These are phyloP conservation scores for Setaria viridis DNA, from an alignment of 202 grass and related monocot genomes.

Conservation along the genomic window DNA sequence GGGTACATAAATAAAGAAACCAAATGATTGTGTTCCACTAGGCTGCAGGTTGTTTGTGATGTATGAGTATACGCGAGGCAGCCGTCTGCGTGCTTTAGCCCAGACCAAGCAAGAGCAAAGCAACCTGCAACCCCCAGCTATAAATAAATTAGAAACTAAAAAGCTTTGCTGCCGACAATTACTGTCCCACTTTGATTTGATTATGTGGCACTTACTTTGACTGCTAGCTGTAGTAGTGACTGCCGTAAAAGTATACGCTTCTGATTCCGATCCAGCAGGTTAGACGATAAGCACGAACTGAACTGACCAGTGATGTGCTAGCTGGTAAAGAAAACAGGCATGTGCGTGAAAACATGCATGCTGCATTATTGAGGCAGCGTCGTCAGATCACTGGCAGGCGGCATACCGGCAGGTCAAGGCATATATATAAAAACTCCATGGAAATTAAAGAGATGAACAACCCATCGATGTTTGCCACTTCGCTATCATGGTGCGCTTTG, in stretches of 20 bases:
- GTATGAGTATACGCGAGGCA: not conserved
- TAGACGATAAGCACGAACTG: constrained; percentile 38
- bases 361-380: not conserved
- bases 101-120: not conserved
- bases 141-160: not conserved
- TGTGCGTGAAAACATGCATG: constrained; percentile 3
- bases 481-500: not conserved
- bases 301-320: constrained; percentile 2
- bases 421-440: constrained; percentile 5
- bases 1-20: not conserved
- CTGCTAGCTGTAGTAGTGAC: not conserved
- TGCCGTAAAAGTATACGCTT: constrained; percentile 41
- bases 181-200: not conserved
- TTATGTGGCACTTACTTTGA: constrained; percentile 6
- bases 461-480: not conserved
- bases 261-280: not conserved
- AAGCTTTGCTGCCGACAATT: not conserved
- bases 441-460: too few relatives aligned
- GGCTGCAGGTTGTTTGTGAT: constrained; percentile 17
- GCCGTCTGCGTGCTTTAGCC: not conserved
- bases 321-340: constrained; percentile 4
- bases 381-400: constrained; percentile 18
- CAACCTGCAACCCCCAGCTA: not conserved
- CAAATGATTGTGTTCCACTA: constrained; percentile 26
- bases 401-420: constrained; percentile 38